These are phyloP conservation scores for Talaromyces sp. DNA, from an alignment of 2,329 filamentous ascomycete species.

Conservation along the genomic window DNA sequence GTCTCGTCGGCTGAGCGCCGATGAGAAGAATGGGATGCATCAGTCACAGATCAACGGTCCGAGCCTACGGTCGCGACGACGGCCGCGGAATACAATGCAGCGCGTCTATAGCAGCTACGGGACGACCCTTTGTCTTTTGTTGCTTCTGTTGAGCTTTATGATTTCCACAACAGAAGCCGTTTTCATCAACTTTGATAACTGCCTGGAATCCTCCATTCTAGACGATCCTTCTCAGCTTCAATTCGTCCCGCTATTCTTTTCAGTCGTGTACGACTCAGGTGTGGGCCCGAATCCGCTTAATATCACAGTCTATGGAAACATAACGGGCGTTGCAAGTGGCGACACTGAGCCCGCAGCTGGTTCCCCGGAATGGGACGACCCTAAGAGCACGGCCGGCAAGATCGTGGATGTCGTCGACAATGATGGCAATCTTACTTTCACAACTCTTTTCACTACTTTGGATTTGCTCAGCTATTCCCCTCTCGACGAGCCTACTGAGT, in stretches of 20 bases:
- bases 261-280: constrained; percentile 65
- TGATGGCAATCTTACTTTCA: constrained; percentile 50
- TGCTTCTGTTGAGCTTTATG: background rate
- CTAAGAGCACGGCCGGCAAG: constrained; percentile 64
- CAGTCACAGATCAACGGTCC: background rate
- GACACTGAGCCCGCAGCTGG: constrained; percentile 56
- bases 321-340: constrained; percentile 63
- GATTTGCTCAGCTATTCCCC: constrained; percentile 74
- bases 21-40: constrained; percentile 3
- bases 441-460: constrained; percentile 67
- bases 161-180: constrained; percentile 53
- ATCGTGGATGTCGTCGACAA: constrained; percentile 60
- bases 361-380: constrained; percentile 58
- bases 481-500: constrained; percentile 52
- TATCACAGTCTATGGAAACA: constrained; percentile 84
- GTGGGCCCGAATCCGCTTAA: constrained; percentile 60
- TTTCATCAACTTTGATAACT: constrained; percentile 77
- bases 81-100: background rate
- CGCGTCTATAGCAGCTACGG: background rate
- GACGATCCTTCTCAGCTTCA: constrained; percentile 61
- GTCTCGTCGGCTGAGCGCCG: background rate
- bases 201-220: constrained; percentile 58
- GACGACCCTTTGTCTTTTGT: background rate
- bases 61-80: background rate
- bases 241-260: constrained; percentile 70